A percentile compares a stretch with the other conserved stretches of the same genome.
Conservation (phyloP, 371 early-diverging fungal species). For the Neoconidiobolus thromboides region DNA sequence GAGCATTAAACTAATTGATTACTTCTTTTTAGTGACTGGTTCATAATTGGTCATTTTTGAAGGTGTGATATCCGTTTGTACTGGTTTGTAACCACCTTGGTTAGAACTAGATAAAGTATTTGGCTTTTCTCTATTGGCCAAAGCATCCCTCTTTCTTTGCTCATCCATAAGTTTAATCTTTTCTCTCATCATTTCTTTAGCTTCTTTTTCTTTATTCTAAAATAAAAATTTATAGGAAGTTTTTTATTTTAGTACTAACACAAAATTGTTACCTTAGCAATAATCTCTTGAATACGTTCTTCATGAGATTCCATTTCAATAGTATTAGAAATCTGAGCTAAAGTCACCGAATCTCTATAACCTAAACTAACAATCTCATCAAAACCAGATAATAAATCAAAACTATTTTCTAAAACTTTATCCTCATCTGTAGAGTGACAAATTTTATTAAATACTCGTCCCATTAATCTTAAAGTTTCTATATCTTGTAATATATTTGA, state of each 20-base stretch:
- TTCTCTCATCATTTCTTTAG: constrained; percentile 84
- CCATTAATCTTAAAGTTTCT: constrained; percentile 80
- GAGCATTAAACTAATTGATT: not conserved
- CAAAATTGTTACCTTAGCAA: constrained; percentile 40
- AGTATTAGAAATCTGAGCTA: constrained; percentile 67
- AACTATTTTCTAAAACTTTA: constrained; percentile 59
- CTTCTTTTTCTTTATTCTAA: constrained; percentile 89
- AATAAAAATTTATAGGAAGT: not conserved
- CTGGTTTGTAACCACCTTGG: not conserved
- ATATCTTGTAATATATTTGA: constrained; percentile 83
- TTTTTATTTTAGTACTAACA: not conserved
- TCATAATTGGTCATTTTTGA: not conserved
- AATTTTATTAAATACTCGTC: constrained; percentile 76
- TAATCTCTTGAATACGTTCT: constrained; percentile 89
- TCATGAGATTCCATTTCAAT: constrained; percentile 93
- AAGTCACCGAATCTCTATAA: constrained; percentile 43
- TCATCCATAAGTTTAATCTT: constrained; percentile 79
- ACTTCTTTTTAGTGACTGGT: not conserved
- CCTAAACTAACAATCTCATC: constrained; percentile 90
- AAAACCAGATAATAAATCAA: constrained; percentile 81
- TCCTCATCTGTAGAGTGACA: constrained; percentile 64
- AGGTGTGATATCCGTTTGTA: not conserved
- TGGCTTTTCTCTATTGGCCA: not conserved
- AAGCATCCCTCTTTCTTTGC: constrained; percentile 57
- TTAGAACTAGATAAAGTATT: not conserved